phyloP scores from a whole-genome alignment of 2,329 filamentous ascomycete species.

The Polychaeton citri region DNA sequence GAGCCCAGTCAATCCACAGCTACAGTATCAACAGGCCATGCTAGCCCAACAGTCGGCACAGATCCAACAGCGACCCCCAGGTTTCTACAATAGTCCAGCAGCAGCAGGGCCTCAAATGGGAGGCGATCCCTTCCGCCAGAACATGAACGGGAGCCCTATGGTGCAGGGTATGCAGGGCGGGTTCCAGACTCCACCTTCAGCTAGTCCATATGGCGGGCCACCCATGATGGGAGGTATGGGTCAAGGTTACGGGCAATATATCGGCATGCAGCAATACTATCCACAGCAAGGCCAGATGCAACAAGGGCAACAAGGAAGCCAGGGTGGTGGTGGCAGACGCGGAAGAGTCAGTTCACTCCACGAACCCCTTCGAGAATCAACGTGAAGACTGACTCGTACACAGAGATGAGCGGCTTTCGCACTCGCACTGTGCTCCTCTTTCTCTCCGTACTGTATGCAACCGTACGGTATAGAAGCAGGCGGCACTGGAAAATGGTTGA shows the following conservation, averaged over 20 bases:
- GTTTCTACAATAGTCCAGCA: constrained; percentile 17
- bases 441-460: no score
- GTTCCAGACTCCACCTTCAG: constrained; percentile 10
- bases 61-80: constrained; percentile 16
- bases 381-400: no score
- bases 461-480: no score
- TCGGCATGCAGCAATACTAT: constrained; percentile 8
- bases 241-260: constrained; percentile 13
- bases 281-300: constrained; percentile 5
- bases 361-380: no score
- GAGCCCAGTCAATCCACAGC: constrained; percentile 28
- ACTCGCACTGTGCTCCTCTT: no score
- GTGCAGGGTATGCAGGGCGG: constrained; percentile 24
- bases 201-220: constrained; percentile 4
- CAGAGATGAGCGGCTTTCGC: no score
- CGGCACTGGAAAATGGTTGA: no score
- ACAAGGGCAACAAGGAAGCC: constrained; percentile 7
- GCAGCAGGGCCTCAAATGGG: constrained; percentile 18
- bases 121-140: constrained; percentile 27
- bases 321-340: constrained; percentile 8
- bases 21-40: constrained; percentile 46
- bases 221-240: constrained; percentile 15
- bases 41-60: constrained; percentile 27
- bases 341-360: constrained; percentile 11
- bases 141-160: constrained; percentile 24